phyloP scores from a whole-genome alignment of 225 moss, liverwort and hornwort species.

The Pseudoscleropodium purum region DNA sequence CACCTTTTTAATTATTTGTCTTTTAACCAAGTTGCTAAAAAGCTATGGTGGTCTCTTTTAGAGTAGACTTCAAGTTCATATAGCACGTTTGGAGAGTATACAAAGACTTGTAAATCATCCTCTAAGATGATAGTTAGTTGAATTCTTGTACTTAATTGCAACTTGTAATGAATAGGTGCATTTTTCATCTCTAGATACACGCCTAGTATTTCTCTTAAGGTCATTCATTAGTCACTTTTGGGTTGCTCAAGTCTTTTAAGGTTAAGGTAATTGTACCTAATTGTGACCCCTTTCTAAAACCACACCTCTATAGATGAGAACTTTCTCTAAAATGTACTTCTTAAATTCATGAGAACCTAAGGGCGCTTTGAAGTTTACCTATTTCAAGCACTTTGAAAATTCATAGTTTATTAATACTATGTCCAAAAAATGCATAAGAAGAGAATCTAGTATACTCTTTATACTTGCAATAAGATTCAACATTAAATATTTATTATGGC shows the following conservation, averaged over 20 bases:
- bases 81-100: background rate
- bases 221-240: background rate
- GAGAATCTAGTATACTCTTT: no score
- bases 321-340: background rate
- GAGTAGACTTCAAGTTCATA: background rate
- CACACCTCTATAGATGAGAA: no score
- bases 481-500: background rate
- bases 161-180: background rate
- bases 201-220: background rate
- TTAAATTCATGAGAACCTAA: background rate
- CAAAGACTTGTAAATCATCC: background rate
- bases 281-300: background rate
- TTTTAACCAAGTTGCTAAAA: no score
- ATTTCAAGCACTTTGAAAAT: background rate
- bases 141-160: background rate
- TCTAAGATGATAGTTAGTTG: background rate
- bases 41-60: background rate
- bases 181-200: rapidly evolving
- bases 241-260: rapidly evolving
- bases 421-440: background rate
- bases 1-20: no score
- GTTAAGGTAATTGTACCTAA: background rate
- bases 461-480: background rate
- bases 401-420: background rate
- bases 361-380: rapidly evolving